Conservation (phyloP, 768 basidiomycete species). For the Fibroporia radiculosa region DNA sequence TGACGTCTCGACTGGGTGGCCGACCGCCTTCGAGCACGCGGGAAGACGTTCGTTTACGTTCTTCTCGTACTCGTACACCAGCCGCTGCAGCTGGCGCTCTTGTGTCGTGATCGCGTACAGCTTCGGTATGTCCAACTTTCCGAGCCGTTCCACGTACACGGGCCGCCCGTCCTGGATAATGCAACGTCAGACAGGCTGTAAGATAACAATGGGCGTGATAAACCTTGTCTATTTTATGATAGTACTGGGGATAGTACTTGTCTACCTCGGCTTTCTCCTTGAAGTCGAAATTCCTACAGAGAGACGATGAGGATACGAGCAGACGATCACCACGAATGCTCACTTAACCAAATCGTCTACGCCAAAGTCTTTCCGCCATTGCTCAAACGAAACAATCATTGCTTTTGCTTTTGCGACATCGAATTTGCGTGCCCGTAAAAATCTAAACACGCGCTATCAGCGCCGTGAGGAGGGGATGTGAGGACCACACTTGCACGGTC, state of each 20-base stretch:
- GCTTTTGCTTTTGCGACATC: slow-evolving; percentile 73
- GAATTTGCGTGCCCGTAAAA: slow-evolving; percentile 89
- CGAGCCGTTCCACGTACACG: slow-evolving; percentile 90
- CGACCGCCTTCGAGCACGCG: slow-evolving; percentile 59
- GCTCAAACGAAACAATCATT: slow-evolving; percentile 77
- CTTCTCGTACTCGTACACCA: slow-evolving; percentile 91
- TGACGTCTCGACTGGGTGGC: slow-evolving; percentile 90
- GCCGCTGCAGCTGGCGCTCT: slow-evolving; percentile 82
- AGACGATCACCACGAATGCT: slow-evolving; percentile 19
- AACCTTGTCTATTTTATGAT: slow-evolving; percentile 94
- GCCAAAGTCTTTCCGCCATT: slow-evolving; percentile 85
- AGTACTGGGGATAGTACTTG: slow-evolving; percentile 93
- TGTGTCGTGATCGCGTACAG: slow-evolving; percentile 77
- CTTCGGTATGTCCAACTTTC: slow-evolving; percentile 78
- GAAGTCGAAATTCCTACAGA: slow-evolving; percentile 73
- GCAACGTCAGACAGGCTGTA: background rate
- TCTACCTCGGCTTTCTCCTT: slow-evolving; percentile 75
- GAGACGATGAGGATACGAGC: slow-evolving; percentile 3
- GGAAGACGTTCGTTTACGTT: slow-evolving; percentile 77
- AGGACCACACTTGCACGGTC: background rate
- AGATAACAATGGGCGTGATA: slow-evolving; percentile 8
- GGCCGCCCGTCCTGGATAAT: slow-evolving; percentile 82
- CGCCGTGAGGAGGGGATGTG: background rate
- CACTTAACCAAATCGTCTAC: slow-evolving; percentile 69
- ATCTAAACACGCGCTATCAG: slow-evolving; percentile 39